Conservation (phyloP, 768 basidiomycete genomes). For the Austroboletus eburneus region DNA sequence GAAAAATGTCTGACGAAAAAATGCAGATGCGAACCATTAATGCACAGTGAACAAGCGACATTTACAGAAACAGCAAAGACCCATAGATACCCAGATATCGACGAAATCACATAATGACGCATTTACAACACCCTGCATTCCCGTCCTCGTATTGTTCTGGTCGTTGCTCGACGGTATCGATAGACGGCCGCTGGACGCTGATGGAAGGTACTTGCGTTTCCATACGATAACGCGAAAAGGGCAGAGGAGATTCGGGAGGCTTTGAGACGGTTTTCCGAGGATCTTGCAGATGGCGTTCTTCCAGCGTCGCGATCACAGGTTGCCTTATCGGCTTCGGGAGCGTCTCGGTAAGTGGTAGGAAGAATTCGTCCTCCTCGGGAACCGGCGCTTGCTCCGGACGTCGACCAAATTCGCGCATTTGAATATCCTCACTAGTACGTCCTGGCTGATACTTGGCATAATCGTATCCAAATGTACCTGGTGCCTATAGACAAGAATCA, state of each 20-base stretch:
- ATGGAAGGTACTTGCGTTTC: conserved; percentile 29
- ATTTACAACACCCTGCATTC: conserved; percentile 66
- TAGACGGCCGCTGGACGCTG: conserved; percentile 29
- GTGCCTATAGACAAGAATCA: conserved; percentile 45
- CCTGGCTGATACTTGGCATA: conserved; percentile 62
- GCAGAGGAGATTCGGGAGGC: conserved; percentile 51
- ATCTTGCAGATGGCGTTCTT: conserved; percentile 26
- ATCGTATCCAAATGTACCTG: conserved; percentile 81
- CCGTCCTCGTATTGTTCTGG: conserved; percentile 44
- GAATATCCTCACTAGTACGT: conserved; percentile 43
- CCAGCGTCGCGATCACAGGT: conserved; percentile 30
- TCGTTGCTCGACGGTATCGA: conserved; percentile 24
- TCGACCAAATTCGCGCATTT: conserved; percentile 64
- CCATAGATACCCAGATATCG: conserved; percentile 19
- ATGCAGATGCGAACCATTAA: conserved; percentile 5
- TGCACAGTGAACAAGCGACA: conserved; percentile 24
- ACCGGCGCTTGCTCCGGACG: conserved; percentile 27
- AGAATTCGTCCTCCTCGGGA: conserved; percentile 6
- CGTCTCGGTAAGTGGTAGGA: conserved; percentile 1
- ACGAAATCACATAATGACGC: conserved; percentile 71
- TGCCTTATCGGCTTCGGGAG: conserved; percentile 12
- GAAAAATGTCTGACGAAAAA: conserved; percentile 1
- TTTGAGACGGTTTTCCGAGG: conserved; percentile 16
- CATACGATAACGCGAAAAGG: conserved; percentile 55
- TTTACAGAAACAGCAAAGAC: conserved; percentile 17